Base-by-base conservation (phyloP, 1,284 basidiomycete species). In the Paramarasmius palmivorus region DNA sequence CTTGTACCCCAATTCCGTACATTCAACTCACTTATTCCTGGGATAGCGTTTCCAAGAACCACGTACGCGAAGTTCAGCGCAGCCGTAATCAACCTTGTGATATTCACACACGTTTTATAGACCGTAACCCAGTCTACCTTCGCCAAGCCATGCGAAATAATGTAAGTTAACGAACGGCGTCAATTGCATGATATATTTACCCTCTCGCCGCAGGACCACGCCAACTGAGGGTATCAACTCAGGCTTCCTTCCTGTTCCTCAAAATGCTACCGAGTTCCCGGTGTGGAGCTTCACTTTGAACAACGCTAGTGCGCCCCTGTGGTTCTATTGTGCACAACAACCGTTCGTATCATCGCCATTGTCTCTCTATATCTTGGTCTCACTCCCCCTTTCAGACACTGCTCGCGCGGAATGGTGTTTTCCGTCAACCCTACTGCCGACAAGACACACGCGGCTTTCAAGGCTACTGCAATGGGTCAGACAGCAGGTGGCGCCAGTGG, bases 321-420 rank as follows among this genome's bases (percentile, higher is more conserved):
- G 64, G 64, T 65, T 65, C 59, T 63, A 59, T 55, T 65, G 64
- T 51, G 54, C 52, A 2, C 64, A 65, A 54, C 54, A 55, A 22
- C 54, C 34, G 60, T 59, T 46, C 17, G 57, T 41, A 39, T 26
- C 15, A 20, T n/a, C 36, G n/a, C 12, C 12, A 8, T 2, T 40
- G 19, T 47, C n/a, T 20, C 10, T 5, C 12, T 38, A 12, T 8
- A 23, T 23, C 29, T 15, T 38, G n/a, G 25, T 7, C 39, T 49
- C 7, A 29, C 9, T 19, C 22, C 35, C 15, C 12, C 19, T 22
- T 26, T n/a, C 38, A 57, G 54, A 15, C 58, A 60, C 36, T 60
- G 58, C 38, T 26, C 44, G 34, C 41, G 47, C n/a, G 58, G 58
- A 29, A 60, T 60, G 58, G 58, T 60, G 4, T 58, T 60, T 36